These are phyloP conservation scores for Venturia nashicola DNA, from an alignment of 2,329 filamentous ascomycete genomes.

Conservation along the genomic window DNA sequence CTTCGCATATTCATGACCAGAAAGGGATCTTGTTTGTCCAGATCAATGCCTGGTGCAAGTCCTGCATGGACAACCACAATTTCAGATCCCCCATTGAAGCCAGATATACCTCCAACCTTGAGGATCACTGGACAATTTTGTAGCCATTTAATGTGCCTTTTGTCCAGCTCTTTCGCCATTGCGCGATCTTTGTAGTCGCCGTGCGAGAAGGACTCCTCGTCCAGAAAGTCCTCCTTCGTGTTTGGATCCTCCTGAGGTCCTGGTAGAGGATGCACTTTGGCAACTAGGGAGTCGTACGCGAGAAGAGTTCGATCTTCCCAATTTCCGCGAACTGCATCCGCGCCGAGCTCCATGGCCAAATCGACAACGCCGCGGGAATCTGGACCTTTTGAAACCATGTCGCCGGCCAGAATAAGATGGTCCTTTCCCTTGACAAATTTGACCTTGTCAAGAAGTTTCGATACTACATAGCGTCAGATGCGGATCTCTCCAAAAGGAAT, in stretches of 20 bases:
- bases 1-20: slow-evolving; percentile 89
- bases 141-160: slow-evolving; percentile 57
- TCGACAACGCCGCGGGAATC: slow-evolving; percentile 69
- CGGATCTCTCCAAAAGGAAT: background rate
- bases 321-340: slow-evolving; percentile 79
- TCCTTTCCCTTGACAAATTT: slow-evolving; percentile 48
- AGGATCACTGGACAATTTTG: slow-evolving; percentile 66
- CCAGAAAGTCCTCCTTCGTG: slow-evolving; percentile 18
- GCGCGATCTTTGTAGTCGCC: slow-evolving; percentile 31
- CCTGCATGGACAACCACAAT: slow-evolving; percentile 77
- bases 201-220: slow-evolving; percentile 21
- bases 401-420: slow-evolving; percentile 26
- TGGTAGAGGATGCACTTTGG: slow-evolving; percentile 14
- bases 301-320: slow-evolving; percentile 82
- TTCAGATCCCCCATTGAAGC: slow-evolving; percentile 44
- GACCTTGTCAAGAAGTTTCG: slow-evolving; percentile 52
- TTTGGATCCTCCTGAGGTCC: slow-evolving; percentile 21
- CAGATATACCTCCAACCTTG: slow-evolving; percentile 42
- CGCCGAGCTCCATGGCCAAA: slow-evolving; percentile 58
- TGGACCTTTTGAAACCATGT: slow-evolving; percentile 66
- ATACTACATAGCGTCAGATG: slow-evolving; percentile 21
- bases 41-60: slow-evolving; percentile 59
- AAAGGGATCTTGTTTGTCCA: slow-evolving; percentile 62
- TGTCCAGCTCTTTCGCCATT: slow-evolving; percentile 43
- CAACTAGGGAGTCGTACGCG: slow-evolving; percentile 34